Conservation (phyloP, 352 stramenopile genomes). For the Globisporangium echinulatum region DNA sequence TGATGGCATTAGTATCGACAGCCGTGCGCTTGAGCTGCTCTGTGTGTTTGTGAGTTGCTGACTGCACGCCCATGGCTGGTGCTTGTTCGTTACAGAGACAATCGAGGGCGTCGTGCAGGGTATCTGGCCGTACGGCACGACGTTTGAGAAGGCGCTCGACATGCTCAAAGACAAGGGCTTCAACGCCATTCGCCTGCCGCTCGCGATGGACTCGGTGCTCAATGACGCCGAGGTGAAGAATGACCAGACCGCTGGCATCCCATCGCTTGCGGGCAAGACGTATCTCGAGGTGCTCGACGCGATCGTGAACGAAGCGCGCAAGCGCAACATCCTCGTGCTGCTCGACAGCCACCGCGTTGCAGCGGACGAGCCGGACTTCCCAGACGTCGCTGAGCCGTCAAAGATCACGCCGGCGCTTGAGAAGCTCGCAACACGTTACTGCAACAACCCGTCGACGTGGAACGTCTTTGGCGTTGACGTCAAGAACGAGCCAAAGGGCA, state of each 20-base stretch:
- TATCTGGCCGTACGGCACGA: constrained; percentile 60
- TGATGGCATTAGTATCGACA: constrained; percentile 1
- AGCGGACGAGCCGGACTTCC: constrained; percentile 49
- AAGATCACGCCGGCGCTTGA: constrained; percentile 53
- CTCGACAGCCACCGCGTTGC: constrained; percentile 63
- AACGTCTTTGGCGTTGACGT: constrained; percentile 74
- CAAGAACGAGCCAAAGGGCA: constrained; percentile 76
- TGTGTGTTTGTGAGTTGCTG: not conserved
- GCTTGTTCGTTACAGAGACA: constrained; percentile 22
- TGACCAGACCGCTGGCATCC: constrained; percentile 37
- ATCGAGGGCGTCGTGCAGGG: constrained; percentile 57
- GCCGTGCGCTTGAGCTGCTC: not conserved
- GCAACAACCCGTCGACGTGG: constrained; percentile 48
- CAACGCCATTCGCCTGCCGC: constrained; percentile 52
- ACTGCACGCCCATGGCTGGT: no score
- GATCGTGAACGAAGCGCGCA: constrained; percentile 43
- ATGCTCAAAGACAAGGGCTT: constrained; percentile 39
- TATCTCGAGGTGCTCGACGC: constrained; percentile 60
- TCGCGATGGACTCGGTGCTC: constrained; percentile 64
- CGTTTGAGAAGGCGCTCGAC: constrained; percentile 40
- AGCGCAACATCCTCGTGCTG: constrained; percentile 64
- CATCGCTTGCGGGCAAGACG: constrained; percentile 35
- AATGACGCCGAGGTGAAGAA: constrained; percentile 34
- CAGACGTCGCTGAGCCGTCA: constrained; percentile 38
- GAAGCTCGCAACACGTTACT: constrained; percentile 55